Conservation (phyloP, 495 filamentous ascomycete genomes). For the Xylaria acuta region DNA sequence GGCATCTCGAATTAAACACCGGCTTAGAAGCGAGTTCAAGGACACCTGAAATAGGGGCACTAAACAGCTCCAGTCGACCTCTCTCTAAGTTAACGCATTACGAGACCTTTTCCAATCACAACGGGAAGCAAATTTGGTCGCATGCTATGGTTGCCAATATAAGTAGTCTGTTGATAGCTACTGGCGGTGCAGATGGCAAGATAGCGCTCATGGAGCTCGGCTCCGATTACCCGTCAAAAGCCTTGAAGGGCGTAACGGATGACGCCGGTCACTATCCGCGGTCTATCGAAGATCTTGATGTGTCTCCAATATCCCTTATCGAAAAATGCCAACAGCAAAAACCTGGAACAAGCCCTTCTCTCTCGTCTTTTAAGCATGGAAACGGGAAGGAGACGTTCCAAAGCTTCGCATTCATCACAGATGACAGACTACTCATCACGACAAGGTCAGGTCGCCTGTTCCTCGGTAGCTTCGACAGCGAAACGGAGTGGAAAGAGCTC, state of each 20-base stretch:
- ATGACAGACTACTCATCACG: slow-evolving; percentile 62
- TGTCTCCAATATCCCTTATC: slow-evolving; percentile 18
- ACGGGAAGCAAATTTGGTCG: slow-evolving; percentile 93
- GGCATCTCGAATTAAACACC: slow-evolving; percentile 60
- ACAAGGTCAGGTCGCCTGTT: slow-evolving; percentile 67
- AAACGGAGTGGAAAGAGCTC: slow-evolving; percentile 48
- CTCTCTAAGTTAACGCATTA: slow-evolving; percentile 55
- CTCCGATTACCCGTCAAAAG: background rate
- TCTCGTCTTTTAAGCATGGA: slow-evolving; percentile 32
- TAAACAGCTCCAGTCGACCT: slow-evolving; percentile 24
- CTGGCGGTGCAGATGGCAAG: slow-evolving; percentile 85
- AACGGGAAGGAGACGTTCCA: slow-evolving; percentile 59
- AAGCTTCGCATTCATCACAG: slow-evolving; percentile 68
- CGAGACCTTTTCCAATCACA: slow-evolving; percentile 66
- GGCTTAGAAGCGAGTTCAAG: background rate
- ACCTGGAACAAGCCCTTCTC: background rate
- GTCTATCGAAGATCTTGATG: background rate
- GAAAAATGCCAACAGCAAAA: slow-evolving; percentile 14
- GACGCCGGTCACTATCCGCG: background rate
- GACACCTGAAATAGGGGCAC: background rate
- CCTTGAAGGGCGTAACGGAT: slow-evolving; percentile 34
- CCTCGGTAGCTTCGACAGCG: slow-evolving; percentile 47
- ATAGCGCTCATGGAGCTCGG: slow-evolving; percentile 42
- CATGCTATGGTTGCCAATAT: slow-evolving; percentile 52
- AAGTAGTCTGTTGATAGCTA: slow-evolving; percentile 59